Conservation (phyloP, 2,329 filamentous ascomycete species). For the Berkeleyomyces basicola region DNA sequence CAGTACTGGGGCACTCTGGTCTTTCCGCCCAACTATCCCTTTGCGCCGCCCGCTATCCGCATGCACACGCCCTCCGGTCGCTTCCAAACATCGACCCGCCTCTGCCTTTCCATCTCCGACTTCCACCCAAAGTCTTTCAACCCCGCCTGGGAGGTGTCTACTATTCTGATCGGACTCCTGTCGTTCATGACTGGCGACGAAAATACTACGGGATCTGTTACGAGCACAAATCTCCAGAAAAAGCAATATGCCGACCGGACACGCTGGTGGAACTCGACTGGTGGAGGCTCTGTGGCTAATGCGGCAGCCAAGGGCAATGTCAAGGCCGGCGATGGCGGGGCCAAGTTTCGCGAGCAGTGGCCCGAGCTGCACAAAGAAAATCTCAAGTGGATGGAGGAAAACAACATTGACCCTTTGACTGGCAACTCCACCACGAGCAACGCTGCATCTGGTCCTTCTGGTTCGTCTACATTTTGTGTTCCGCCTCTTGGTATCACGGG, state of each 20-base stretch:
- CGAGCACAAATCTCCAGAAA: constrained; percentile 59
- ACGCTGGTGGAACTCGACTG: constrained; percentile 93
- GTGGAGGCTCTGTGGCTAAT: constrained; percentile 56
- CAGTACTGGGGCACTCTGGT: constrained; percentile 97
- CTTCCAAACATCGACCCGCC: constrained; percentile 79
- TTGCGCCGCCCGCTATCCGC: constrained; percentile 89
- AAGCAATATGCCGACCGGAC: constrained; percentile 60
- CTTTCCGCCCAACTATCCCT: constrained; percentile 93
- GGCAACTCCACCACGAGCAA: constrained; percentile 39
- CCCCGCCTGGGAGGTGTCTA: constrained; percentile 94
- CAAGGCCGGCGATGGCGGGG: constrained; percentile 80
- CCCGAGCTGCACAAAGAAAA: constrained; percentile 79
- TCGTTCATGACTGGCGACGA: constrained; percentile 98
- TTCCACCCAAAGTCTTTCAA: constrained; percentile 98
- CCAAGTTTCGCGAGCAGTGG: constrained; percentile 82
- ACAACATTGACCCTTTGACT: constrained; percentile 60
- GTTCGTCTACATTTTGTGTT: constrained; percentile 28
- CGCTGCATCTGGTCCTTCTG: constrained; percentile 17
- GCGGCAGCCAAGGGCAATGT: constrained; percentile 55
- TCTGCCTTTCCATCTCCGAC: constrained; percentile 91
- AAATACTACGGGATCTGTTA: constrained; percentile 89
- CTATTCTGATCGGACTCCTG: constrained; percentile 82
- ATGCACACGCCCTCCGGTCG: constrained; percentile 97
- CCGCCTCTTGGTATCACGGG: constrained; percentile 42
- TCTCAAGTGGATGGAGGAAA: constrained; percentile 76